Evolutionary conservation across 1,284 basidiomycete species (phyloP).

Genomic region (Mycena sp.): DNA sequence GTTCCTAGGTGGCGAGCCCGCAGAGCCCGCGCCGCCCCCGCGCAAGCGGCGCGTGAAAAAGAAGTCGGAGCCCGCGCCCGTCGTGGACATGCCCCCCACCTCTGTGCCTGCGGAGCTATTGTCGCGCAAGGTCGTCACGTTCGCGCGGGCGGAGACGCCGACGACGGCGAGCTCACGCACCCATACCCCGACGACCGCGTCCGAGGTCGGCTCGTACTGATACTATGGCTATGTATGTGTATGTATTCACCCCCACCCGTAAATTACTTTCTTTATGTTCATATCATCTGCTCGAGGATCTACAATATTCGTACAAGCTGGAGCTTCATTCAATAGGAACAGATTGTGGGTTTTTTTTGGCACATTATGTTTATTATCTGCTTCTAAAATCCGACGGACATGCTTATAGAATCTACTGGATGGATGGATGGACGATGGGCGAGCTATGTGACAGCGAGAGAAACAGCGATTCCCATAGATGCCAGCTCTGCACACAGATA

Average conservation of each 20-base stretch:
- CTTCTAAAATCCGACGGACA: no score
- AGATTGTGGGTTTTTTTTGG: constrained; percentile 15
- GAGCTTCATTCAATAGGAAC: constrained; percentile 12
- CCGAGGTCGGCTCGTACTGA: constrained; percentile 13
- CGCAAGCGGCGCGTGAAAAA: constrained; percentile 18
- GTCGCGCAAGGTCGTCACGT: constrained; percentile 3
- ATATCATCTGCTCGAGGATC: constrained; percentile 1
- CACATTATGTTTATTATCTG: constrained; percentile 15
- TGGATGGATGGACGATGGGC: neutral
- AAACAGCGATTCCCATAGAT: constrained; percentile 88
- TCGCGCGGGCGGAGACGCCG: constrained; percentile 1
- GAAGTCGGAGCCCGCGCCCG: constrained; percentile 7
- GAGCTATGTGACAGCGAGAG: constrained; percentile 67
- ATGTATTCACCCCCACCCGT: neutral
- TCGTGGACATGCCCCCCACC: neutral
- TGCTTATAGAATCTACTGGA: no score
- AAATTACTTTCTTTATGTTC: constrained; percentile 18
- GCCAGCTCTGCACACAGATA: constrained; percentile 89
- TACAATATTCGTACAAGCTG: constrained; percentile 11
- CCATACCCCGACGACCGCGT: constrained; percentile 14
- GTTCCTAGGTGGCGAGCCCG: constrained; percentile 53
- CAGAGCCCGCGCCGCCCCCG: constrained; percentile 1
- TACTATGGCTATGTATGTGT: neutral
- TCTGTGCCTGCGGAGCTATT: neutral
- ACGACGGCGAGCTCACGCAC: constrained; percentile 4